A percentile compares a stretch with the other conserved stretches of the same genome.
Evolutionary conservation across 176 grass and related monocot genomes (phyloP).

Genomic region (Chloris gayana): DNA sequence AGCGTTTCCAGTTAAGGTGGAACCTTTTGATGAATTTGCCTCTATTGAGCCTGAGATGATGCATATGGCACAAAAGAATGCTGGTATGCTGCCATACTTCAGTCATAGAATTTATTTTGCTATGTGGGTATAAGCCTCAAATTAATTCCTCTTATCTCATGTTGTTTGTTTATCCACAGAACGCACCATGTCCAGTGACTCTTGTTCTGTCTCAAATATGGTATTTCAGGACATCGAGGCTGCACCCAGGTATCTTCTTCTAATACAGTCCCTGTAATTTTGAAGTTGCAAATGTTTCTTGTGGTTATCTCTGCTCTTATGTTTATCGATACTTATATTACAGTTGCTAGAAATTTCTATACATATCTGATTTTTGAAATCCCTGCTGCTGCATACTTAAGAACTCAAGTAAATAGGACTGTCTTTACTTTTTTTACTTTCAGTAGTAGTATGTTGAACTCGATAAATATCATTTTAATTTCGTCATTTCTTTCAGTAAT

Average conservation of each 20-base stretch:
- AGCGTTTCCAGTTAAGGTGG: constrained; percentile 9
- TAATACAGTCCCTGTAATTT: constrained; percentile 8
- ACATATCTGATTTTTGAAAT: constrained; percentile 1
- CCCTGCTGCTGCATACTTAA: background rate
- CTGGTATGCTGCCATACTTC: background rate
- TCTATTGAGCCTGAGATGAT: constrained; percentile 4
- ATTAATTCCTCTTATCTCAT: background rate
- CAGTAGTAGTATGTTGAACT: no score
- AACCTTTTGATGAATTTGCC: constrained; percentile 13
- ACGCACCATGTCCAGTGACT: background rate
- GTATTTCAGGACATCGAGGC: constrained; percentile 28
- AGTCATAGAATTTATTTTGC: background rate
- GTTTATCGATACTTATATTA: background rate
- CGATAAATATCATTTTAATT: no score
- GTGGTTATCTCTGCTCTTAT: background rate
- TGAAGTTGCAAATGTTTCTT: background rate
- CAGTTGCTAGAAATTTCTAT: background rate
- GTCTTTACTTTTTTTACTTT: no score
- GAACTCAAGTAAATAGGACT: no score
- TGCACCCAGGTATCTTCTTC: constrained; percentile 39
- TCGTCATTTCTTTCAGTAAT: no score
- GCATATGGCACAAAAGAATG: background rate
- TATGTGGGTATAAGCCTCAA: background rate
- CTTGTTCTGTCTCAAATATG: constrained; percentile 32
- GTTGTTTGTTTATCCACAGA: constrained; percentile 14